A percentile compares a stretch with the other conserved stretches of the same genome.
These are phyloP conservation scores for Stephania yunnanensis DNA, from an alignment of 164 flowering plant genomes.

Conservation along the genomic window DNA sequence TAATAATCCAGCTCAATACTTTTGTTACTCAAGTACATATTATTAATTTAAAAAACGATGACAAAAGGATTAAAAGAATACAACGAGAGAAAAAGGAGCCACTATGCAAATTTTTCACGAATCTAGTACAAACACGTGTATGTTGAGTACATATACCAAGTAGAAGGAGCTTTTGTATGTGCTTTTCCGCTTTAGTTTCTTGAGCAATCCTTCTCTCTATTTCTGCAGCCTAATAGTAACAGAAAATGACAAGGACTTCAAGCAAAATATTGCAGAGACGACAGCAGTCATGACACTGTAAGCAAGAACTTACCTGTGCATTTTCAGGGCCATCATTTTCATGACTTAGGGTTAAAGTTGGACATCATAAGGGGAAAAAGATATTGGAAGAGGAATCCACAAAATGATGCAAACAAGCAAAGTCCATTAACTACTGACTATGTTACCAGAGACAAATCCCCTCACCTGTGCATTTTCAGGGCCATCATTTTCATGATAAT, in stretches of 20 bases:
- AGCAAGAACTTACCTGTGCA: slow-evolving; percentile 33
- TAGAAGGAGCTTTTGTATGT: slow-evolving; percentile 83
- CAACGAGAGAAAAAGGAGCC: neutral
- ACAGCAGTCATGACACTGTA: neutral
- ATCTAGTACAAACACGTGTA: neutral
- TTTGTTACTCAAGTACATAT: too few species aligned
- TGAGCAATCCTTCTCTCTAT: slow-evolving; percentile 92
- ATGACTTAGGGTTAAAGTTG: neutral
- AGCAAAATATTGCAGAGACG: neutral
- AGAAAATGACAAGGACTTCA: neutral
- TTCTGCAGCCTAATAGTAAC: slow-evolving; percentile 69
- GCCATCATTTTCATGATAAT: slow-evolving; percentile 44
- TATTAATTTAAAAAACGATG: neutral
- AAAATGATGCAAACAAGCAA: neutral
- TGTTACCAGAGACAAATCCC: neutral
- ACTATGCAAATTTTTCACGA: too few species aligned
- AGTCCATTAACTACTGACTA: neutral
- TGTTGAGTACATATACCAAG: slow-evolving; percentile 50
- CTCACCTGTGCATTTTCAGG: slow-evolving; percentile 84
- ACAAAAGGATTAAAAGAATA: too few species aligned
- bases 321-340: slow-evolving; percentile 71
- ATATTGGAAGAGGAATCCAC: neutral
- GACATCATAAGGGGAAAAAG: neutral
- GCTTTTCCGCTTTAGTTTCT: slow-evolving; percentile 92
- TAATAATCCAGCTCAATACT: too few species aligned